Evolutionary conservation across 768 basidiomycete species (phyloP).

Genomic region (Termitomyces sp.): DNA sequence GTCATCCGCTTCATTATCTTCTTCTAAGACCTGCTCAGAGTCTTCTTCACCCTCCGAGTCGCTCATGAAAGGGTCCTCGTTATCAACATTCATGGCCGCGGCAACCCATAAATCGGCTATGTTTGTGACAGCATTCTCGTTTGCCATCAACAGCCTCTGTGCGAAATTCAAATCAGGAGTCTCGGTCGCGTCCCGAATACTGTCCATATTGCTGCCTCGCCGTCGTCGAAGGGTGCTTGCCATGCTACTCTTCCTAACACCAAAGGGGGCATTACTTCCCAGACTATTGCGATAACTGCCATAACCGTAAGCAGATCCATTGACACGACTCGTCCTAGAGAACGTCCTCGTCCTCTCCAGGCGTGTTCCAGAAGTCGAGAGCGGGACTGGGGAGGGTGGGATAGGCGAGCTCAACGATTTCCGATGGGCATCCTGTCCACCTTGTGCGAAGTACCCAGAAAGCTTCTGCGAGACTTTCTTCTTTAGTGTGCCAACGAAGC

Average conservation of each 20-base stretch:
- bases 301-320: slow-evolving; percentile 84
- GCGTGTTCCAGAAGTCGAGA: slow-evolving; percentile 36
- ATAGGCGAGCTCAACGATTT: slow-evolving; percentile 24
- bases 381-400: slow-evolving; percentile 40
- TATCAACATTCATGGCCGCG: slow-evolving; percentile 92
- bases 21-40: slow-evolving; percentile 26
- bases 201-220: slow-evolving; percentile 47
- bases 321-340: slow-evolving; percentile 54
- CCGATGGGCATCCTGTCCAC: slow-evolving; percentile 37
- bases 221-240: slow-evolving; percentile 48
- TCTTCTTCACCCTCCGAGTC: slow-evolving; percentile 40
- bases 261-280: slow-evolving; percentile 42
- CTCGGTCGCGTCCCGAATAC: slow-evolving; percentile 33
- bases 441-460: slow-evolving; percentile 56
- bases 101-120: slow-evolving; percentile 98
- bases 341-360: slow-evolving; percentile 45
- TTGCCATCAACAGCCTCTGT: slow-evolving; percentile 85
- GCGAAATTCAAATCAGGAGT: slow-evolving; percentile 75
- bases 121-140: slow-evolving; percentile 91
- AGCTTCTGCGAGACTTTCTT: slow-evolving; percentile 52
- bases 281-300: slow-evolving; percentile 54
- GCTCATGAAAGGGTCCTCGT: slow-evolving; percentile 74
- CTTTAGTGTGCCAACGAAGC: slow-evolving; percentile 37
- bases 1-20: slow-evolving; percentile 25
- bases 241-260: slow-evolving; percentile 51